Percentiles rank a stretch among this genome's conserved stretches.
Evolutionary conservation across 805 yeast species (phyloP).

Genomic region (Hanseniaspora jakobsenii): DNA sequence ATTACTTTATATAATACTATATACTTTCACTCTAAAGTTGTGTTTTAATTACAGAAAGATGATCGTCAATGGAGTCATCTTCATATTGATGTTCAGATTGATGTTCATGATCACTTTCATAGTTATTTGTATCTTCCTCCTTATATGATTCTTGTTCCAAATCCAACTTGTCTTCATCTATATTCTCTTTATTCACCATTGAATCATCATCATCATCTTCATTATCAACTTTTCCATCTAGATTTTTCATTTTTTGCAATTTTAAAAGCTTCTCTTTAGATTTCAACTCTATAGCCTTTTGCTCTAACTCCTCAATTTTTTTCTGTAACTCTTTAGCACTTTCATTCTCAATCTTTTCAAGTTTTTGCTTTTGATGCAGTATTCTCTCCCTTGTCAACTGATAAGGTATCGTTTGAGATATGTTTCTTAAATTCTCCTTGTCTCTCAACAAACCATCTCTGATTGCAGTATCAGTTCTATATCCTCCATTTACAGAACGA

Average conservation of each 20-base stretch:
- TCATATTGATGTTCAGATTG: too few relatives aligned
- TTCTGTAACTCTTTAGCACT: slow-evolving; percentile 61
- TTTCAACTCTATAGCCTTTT: slow-evolving; percentile 61
- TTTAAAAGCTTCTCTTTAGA: slow-evolving; percentile 45
- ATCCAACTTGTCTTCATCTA: too few relatives aligned
- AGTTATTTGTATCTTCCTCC: too few relatives aligned
- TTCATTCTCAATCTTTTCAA: slow-evolving; percentile 68
- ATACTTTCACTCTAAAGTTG: background rate
- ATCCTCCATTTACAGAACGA: too few relatives aligned
- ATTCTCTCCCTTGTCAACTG: slow-evolving; percentile 66
- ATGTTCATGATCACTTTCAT: too few relatives aligned
- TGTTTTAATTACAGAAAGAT: slow-evolving; percentile 8
- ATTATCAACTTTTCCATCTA: background rate
- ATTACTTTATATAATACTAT: too few relatives aligned
- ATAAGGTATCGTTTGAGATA: slow-evolving; percentile 78
- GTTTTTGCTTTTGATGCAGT: slow-evolving; percentile 60
- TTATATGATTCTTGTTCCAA: background rate
- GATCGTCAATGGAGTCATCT: background rate
- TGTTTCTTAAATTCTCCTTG: slow-evolving; percentile 57
- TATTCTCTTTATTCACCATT: background rate
- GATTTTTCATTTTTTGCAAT: slow-evolving; percentile 16
- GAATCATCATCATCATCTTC: background rate
- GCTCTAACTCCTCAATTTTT: slow-evolving; percentile 66
- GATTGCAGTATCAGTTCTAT: too few relatives aligned
- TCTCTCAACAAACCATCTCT: slow-evolving; percentile 24